These are phyloP conservation scores for Blastomyces silverae DNA, from an alignment of 2,329 filamentous ascomycete genomes.

Conservation along the genomic window DNA sequence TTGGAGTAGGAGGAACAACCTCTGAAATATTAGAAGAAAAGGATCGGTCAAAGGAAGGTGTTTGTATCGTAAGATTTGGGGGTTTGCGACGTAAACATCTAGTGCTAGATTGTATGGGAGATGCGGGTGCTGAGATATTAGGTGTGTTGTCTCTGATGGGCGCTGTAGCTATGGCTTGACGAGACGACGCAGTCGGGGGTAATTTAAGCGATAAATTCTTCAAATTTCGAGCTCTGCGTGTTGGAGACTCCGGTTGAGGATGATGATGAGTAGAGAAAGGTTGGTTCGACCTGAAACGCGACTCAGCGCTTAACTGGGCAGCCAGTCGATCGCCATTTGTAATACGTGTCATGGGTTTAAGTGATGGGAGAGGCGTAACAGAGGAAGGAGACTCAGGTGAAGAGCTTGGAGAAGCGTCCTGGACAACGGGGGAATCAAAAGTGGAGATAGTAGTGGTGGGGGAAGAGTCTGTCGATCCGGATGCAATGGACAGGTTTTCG, in stretches of 20 bases:
- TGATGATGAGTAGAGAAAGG: conserved; percentile 36
- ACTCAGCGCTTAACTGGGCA: conserved; percentile 8
- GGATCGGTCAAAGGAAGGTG: conserved; percentile 46
- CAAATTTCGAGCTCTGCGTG: conserved; percentile 50
- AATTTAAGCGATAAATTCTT: conserved; percentile 60
- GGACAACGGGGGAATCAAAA: conserved; percentile 81
- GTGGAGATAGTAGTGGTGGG: conserved; percentile 91
- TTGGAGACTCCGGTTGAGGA: conserved; percentile 37
- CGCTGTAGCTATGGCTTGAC: conserved; percentile 46
- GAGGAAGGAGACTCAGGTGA: conserved; percentile 85
- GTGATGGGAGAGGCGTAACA: conserved; percentile 53
- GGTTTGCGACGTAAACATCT: conserved; percentile 51
- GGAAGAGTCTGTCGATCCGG: conserved; percentile 85
- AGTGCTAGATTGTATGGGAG: conserved; percentile 52
- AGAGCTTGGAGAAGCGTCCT: conserved; percentile 83
- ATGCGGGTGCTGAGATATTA: conserved; percentile 48
- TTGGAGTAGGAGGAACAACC: conserved; percentile 53
- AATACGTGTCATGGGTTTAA: conserved; percentile 32
- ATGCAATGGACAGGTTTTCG: conserved; percentile 44
- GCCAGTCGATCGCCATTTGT: conserved; percentile 12
- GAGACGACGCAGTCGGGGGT: conserved; percentile 39
- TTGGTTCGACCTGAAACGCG: conserved; percentile 15
- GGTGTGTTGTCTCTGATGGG: conserved; percentile 42
- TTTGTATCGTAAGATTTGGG: conserved; percentile 55
- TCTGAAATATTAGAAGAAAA: conserved; percentile 45